These are phyloP conservation scores for Paraurostyla sp. DNA, from an alignment of 73 alveolate genomes.

Conservation along the genomic window DNA sequence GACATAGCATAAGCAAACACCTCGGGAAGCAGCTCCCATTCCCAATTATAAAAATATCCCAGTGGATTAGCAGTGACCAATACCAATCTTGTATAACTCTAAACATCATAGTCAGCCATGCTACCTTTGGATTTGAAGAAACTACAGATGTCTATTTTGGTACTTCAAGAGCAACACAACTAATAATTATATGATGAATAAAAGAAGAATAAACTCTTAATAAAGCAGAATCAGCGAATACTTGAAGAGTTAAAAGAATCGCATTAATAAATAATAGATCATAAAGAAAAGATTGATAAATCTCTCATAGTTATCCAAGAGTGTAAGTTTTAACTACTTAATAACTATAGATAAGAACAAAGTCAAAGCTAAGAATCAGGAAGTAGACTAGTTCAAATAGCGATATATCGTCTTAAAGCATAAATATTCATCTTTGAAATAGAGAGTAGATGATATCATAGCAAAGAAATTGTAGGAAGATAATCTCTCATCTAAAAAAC, in stretches of 20 bases:
- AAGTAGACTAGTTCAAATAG: not conserved
- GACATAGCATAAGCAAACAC: no score
- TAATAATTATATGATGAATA: not conserved
- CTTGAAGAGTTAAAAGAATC: not conserved
- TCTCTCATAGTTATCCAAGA: not conserved
- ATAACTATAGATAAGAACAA: not conserved
- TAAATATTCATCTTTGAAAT: conserved; percentile 13
- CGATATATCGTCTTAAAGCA: not conserved
- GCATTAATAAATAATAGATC: not conserved
- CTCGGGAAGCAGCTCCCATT: no score
- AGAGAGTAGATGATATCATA: conserved; percentile 27
- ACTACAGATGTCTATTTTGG: not conserved
- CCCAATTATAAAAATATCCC: no score
- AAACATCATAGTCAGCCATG: no score
- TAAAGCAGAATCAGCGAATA: not conserved
- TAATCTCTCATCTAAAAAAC: no score
- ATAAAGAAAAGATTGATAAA: conserved; percentile 6
- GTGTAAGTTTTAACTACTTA: not conserved
- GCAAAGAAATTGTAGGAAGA: conserved; percentile 24
- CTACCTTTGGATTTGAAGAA: conserved; percentile 10
- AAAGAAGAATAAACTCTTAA: conserved; percentile 7
- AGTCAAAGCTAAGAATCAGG: not conserved
- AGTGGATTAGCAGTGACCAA: not conserved
- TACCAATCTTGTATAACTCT: not conserved
- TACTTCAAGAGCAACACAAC: not conserved